Conservation (phyloP, 139 green algal genomes). For the Chlorella sp. region DNA sequence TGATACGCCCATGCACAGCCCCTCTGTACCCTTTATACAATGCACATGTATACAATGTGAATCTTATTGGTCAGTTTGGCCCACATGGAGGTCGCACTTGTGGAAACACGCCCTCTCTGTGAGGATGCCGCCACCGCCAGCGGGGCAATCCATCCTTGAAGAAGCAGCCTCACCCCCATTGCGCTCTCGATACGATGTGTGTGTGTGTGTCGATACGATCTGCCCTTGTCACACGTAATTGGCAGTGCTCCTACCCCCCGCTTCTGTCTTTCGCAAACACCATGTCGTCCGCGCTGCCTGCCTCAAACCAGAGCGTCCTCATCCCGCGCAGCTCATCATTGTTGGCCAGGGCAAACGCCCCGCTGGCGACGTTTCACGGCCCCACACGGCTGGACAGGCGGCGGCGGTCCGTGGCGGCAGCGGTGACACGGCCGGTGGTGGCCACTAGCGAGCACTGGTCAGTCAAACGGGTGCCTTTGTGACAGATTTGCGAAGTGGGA, state of each 20-base stretch:
- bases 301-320: not conserved
- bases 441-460: constrained; percentile 20
- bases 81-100: too few relatives aligned
- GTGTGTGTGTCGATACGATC: too few relatives aligned
- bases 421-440: not conserved
- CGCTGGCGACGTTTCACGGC: too few relatives aligned
- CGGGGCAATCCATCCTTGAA: too few relatives aligned
- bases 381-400: not conserved
- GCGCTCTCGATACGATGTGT: too few relatives aligned
- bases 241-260: too few relatives aligned
- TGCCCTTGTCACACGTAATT: too few relatives aligned
- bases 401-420: not conserved
- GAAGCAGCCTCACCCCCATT: too few relatives aligned
- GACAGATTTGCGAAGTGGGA: not conserved
- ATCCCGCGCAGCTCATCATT: not conserved
- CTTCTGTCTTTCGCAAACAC: not conserved
- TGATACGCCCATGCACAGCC: too few relatives aligned
- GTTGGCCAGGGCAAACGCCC: too few relatives aligned
- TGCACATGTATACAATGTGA: not conserved
- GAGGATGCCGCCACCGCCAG: too few relatives aligned
- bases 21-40: not conserved
- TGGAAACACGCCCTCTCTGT: too few relatives aligned
- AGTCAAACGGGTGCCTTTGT: not conserved
- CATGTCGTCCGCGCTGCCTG: not conserved
- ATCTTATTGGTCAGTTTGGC: not conserved